Conservation (phyloP, 306 rosid species). For the Citrullus colocynthis region DNA sequence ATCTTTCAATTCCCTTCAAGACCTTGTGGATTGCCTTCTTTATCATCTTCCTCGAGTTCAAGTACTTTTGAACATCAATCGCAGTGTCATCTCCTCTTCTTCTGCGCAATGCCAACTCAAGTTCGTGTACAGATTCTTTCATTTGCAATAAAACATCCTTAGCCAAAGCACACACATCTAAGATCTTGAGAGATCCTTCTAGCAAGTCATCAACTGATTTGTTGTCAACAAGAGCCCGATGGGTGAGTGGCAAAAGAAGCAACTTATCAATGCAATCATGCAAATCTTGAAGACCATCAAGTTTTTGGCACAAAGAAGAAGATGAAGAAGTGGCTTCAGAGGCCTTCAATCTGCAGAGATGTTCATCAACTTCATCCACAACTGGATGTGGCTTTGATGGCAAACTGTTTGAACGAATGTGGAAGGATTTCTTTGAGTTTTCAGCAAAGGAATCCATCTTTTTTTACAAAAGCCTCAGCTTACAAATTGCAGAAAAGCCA, state of each 20-base stretch:
- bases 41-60: neutral
- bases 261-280: neutral
- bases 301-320: neutral
- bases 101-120: neutral
- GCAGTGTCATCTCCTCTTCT: neutral
- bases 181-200: neutral
- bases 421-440: constrained; percentile 4
- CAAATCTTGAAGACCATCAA: neutral
- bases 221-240: neutral
- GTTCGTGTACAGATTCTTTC: neutral
- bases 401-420: constrained; percentile 15
- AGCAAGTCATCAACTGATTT: neutral
- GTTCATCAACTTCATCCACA: constrained; percentile 8
- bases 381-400: constrained; percentile 17
- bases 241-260: neutral
- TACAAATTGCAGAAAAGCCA: neutral
- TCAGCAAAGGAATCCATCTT: constrained; percentile 6
- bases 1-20: neutral
- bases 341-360: constrained; percentile 5
- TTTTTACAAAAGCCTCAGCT: neutral
- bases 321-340: constrained; percentile 6
- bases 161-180: neutral
- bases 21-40: neutral
- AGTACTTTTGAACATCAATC: neutral
- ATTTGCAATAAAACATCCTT: neutral